phyloP scores from a whole-genome alignment of 768 basidiomycete genomes.

The Pisolithus microcarpus region DNA sequence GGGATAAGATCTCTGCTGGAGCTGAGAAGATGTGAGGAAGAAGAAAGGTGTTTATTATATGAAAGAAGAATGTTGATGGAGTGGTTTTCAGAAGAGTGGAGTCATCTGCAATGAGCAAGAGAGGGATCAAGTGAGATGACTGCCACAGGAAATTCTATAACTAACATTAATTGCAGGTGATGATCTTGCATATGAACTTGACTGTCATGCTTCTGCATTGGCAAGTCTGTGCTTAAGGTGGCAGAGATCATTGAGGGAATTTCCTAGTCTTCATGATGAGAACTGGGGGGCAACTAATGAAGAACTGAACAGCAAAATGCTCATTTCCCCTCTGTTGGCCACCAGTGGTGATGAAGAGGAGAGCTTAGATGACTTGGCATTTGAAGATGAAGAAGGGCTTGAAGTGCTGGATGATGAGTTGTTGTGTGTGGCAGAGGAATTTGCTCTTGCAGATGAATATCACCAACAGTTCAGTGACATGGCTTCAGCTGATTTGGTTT shows the following conservation, averaged over 20 bases:
- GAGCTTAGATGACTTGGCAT: background rate
- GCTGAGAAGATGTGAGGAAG: constrained; percentile 21
- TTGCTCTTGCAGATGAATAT: constrained; percentile 5
- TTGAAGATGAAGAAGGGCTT: background rate
- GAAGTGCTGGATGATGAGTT: constrained; percentile 1
- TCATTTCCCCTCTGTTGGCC: background rate
- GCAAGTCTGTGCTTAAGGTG: background rate
- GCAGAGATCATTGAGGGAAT: background rate
- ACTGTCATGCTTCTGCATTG: background rate
- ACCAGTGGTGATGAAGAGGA: background rate
- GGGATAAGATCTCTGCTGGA: constrained; percentile 16
- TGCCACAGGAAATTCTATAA: background rate
- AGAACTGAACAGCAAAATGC: background rate
- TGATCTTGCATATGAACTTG: background rate
- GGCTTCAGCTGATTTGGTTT: background rate
- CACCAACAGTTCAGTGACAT: background rate
- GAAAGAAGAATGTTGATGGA: constrained; percentile 17
- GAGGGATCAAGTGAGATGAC: constrained; percentile 1
- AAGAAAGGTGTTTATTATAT: constrained; percentile 11
- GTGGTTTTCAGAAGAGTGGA: constrained; percentile 26
- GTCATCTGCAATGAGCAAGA: background rate
- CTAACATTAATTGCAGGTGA: background rate
- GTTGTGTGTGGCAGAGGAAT: constrained; percentile 5
- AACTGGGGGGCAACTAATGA: background rate
- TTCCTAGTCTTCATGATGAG: background rate